Conservation (phyloP, 768 basidiomycete species). For the Auriscalpium orientale region DNA sequence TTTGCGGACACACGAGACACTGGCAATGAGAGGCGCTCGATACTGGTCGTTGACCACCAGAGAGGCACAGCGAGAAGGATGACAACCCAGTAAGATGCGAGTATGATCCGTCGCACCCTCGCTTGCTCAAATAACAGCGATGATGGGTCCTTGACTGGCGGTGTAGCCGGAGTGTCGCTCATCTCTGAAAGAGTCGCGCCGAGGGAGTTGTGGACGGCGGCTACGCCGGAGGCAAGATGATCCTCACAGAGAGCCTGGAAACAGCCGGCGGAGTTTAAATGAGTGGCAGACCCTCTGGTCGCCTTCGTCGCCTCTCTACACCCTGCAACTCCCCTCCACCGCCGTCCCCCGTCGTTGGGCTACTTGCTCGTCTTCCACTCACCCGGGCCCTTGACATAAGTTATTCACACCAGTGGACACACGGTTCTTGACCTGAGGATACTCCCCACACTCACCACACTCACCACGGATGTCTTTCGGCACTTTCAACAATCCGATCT, state of each 20-base stretch:
- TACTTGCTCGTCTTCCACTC: no score
- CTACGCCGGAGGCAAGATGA: not conserved
- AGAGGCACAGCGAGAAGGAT: conserved; percentile 75
- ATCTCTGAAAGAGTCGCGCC: no score
- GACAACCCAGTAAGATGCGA: conserved; percentile 71
- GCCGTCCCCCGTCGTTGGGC: no score
- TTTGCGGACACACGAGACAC: conserved; percentile 10
- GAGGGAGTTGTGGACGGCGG: no score
- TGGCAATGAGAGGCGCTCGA: conserved; percentile 72
- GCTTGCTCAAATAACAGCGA: conserved; percentile 6
- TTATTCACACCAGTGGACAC: no score
- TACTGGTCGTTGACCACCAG: conserved; percentile 93
- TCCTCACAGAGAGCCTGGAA: not conserved
- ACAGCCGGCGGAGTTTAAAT: not conserved
- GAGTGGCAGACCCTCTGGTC: not conserved
- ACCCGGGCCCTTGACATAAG: no score
- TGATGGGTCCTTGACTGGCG: conserved; percentile 5
- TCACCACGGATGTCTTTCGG: not conserved
- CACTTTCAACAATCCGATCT: not conserved
- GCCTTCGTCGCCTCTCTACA: no score
- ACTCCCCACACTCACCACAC: not conserved
- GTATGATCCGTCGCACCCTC: conserved; percentile 42
- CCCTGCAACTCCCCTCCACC: no score
- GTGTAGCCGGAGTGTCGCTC: no score
- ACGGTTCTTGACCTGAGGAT: no score